Conservation (phyloP, 371 early-diverging fungal genomes). For the Apophysomyces trapeziformis region DNA sequence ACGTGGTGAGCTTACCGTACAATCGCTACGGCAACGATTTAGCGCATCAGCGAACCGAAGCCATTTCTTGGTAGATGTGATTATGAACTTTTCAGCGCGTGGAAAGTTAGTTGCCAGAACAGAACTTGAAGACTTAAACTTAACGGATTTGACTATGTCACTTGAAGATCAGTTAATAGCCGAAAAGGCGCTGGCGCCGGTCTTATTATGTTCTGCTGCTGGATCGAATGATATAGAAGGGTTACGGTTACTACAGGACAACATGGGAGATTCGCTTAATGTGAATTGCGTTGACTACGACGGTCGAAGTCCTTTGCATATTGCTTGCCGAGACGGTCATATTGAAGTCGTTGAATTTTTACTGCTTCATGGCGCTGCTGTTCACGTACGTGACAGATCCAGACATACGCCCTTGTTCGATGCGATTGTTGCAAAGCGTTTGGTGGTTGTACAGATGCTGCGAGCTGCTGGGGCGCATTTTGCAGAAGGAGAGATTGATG, state of each 20-base stretch:
- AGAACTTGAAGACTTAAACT: slow-evolving; percentile 12
- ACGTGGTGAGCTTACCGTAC: slow-evolving; percentile 92
- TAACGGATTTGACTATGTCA: slow-evolving; percentile 34
- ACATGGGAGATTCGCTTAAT: slow-evolving; percentile 57
- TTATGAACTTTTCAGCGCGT: slow-evolving; percentile 38
- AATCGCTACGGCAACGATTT: slow-evolving; percentile 63
- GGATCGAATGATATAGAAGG: slow-evolving; percentile 85
- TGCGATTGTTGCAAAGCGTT: slow-evolving; percentile 67
- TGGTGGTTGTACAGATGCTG: slow-evolving; percentile 70
- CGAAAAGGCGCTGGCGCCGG: slow-evolving; percentile 81
- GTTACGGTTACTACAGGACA: slow-evolving; percentile 66
- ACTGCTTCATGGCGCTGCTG: slow-evolving; percentile 84
- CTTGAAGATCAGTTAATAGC: slow-evolving; percentile 69
- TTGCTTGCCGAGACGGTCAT: slow-evolving; percentile 86
- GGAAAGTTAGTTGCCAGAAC: slow-evolving; percentile 26
- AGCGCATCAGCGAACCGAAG: slow-evolving; percentile 57
- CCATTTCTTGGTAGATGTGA: slow-evolving; percentile 53
- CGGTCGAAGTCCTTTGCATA: slow-evolving; percentile 84
- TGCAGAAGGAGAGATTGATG: slow-evolving; percentile 75
- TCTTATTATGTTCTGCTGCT: slow-evolving; percentile 88
- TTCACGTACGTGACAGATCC: slow-evolving; percentile 89
- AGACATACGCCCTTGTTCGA: slow-evolving; percentile 92
- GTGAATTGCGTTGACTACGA: slow-evolving; percentile 88
- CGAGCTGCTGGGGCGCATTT: slow-evolving; percentile 90
- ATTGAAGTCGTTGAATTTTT: slow-evolving; percentile 73